These are phyloP conservation scores for Phoma sp. DNA, from an alignment of 2,329 filamentous ascomycete species.

Conservation along the genomic window DNA sequence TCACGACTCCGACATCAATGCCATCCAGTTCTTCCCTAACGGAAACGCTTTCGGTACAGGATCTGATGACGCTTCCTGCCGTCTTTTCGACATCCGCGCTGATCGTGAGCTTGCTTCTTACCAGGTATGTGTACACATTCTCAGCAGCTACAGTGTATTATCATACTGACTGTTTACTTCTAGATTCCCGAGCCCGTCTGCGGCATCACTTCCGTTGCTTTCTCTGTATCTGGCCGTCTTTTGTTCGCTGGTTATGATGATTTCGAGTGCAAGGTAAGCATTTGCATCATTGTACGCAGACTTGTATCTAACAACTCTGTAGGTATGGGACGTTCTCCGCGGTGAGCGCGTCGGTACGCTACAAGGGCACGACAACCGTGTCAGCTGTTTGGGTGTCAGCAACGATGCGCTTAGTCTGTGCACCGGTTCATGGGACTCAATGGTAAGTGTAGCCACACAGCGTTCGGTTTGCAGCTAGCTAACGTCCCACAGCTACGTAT, in stretches of 20 bases:
- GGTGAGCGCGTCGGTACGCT: conserved; percentile 97
- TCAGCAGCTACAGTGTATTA: background rate
- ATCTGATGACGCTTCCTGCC: conserved; percentile 95
- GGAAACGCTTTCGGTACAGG: conserved; percentile 98
- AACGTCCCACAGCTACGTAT: conserved; percentile 54
- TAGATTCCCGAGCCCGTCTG: conserved; percentile 97
- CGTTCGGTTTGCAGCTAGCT: conserved; percentile 22
- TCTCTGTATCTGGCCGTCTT: conserved; percentile 92
- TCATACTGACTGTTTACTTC: conserved; percentile 33
- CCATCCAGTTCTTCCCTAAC: conserved; percentile 99
- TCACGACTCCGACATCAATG: conserved; percentile 98
- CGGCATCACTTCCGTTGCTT: conserved; percentile 97
- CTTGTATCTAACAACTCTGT: conserved; percentile 21
- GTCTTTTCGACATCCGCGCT: conserved; percentile 95
- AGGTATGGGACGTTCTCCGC: conserved; percentile 98
- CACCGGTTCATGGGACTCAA: conserved; percentile 98
- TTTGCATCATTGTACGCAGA: background rate
- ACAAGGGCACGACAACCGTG: conserved; percentile 96
- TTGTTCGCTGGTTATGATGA: conserved; percentile 98
- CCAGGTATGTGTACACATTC: conserved; percentile 40
- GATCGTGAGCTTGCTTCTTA: conserved; percentile 79
- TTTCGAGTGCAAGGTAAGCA: conserved; percentile 96
- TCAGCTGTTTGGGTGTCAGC: conserved; percentile 97
- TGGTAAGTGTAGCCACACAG: conserved; percentile 68
- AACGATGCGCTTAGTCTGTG: conserved; percentile 99